Evolutionary conservation across 805 yeast species (phyloP).

Genomic region (Candida glaebosa): DNA sequence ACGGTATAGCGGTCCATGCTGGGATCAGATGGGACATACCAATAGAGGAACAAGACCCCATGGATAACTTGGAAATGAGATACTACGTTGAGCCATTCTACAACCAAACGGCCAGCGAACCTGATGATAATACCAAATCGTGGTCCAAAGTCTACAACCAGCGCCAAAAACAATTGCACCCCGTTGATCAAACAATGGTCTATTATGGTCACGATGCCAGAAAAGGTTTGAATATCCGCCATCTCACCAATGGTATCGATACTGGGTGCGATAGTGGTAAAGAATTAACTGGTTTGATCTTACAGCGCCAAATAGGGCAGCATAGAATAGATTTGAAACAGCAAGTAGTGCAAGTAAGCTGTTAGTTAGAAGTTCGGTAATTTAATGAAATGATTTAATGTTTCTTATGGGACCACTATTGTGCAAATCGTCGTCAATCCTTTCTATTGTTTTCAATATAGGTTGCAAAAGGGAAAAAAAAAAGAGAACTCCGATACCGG

Average conservation of each 20-base stretch:
- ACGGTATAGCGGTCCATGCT: slow-evolving; percentile 72
- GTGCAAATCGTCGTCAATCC: too few species aligned
- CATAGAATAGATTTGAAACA: slow-evolving; percentile 16
- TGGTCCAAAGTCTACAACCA: slow-evolving; percentile 61
- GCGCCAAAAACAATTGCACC: slow-evolving; percentile 34
- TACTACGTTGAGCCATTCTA: slow-evolving; percentile 63
- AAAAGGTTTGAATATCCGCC: slow-evolving; percentile 62
- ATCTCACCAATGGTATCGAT: slow-evolving; percentile 77
- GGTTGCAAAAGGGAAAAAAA: neutral
- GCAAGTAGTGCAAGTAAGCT: slow-evolving; percentile 22
- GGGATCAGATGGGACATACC: slow-evolving; percentile 68
- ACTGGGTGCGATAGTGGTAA: slow-evolving; percentile 79
- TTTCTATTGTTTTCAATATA: too few species aligned
- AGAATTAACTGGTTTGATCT: slow-evolving; percentile 57
- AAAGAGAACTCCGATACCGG: slow-evolving; percentile 61
- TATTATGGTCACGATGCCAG: slow-evolving; percentile 90
- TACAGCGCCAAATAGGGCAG: slow-evolving; percentile 27
- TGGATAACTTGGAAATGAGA: slow-evolving; percentile 66
- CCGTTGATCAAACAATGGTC: slow-evolving; percentile 42
- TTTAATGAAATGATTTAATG: neutral
- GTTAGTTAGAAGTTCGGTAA: slow-evolving; percentile 8
- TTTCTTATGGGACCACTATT: neutral
- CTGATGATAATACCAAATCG: slow-evolving; percentile 33
- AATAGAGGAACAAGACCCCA: slow-evolving; percentile 58
- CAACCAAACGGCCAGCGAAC: slow-evolving; percentile 52